These are phyloP conservation scores for Dryas octopetala DNA, from an alignment of 306 rosid species.

Conservation along the genomic window DNA sequence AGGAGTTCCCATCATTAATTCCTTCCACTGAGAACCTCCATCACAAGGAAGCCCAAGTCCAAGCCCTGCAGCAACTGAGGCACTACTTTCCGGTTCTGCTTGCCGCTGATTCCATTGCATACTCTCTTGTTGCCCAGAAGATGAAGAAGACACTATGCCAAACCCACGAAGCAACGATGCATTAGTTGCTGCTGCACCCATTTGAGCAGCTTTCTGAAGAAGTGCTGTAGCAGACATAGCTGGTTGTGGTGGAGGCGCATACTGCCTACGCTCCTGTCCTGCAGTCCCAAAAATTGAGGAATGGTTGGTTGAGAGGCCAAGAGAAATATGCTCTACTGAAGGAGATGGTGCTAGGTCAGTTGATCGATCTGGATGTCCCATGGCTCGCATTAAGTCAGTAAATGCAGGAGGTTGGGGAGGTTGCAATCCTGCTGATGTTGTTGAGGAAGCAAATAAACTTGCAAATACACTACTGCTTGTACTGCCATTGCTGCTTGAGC, in stretches of 20 bases:
- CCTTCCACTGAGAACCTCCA: conserved; percentile 69
- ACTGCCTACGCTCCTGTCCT: conserved; percentile 64
- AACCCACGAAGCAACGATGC: conserved; percentile 74
- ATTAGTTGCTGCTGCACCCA: conserved; percentile 74
- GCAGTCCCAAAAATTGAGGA: conserved; percentile 62
- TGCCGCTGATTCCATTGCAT: conserved; percentile 68
- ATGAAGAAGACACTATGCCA: conserved; percentile 62
- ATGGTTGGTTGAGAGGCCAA: conserved; percentile 66
- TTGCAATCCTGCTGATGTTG: conserved; percentile 50
- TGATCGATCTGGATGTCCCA: conserved; percentile 46
- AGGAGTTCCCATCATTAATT: conserved; percentile 72
- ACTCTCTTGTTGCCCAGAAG: conserved; percentile 52
- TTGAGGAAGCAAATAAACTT: conserved; percentile 74
- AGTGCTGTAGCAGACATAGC: conserved; percentile 94
- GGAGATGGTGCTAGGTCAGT: conserved; percentile 49
- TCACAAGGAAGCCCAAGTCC: conserved; percentile 76
- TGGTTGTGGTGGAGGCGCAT: conserved; percentile 57
- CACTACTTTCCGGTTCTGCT: conserved; percentile 43
- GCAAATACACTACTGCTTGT: conserved; percentile 65
- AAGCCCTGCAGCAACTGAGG: conserved; percentile 56
- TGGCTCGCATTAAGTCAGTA: conserved; percentile 55
- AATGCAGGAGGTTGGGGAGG: conserved; percentile 57
- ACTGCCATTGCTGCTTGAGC: conserved; percentile 57
- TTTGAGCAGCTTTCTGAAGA: conserved; percentile 94
- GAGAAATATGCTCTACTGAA: conserved; percentile 67